phyloP scores from a whole-genome alignment of 2,329 filamentous ascomycete genomes.

The Ophiostoma ulmi region DNA sequence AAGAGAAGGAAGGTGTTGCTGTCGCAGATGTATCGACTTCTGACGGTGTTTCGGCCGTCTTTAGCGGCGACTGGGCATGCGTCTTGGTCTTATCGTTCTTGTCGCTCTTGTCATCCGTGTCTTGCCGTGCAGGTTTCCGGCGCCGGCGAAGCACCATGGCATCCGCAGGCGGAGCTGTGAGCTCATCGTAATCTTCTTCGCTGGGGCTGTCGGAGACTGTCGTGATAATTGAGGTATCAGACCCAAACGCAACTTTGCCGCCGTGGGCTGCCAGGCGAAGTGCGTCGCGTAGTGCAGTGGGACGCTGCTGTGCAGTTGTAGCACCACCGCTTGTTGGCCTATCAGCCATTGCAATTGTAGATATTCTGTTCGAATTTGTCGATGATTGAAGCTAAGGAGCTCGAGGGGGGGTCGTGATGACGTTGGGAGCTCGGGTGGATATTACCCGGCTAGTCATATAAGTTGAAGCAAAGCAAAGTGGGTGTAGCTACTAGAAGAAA shows the following conservation, averaged over 20 bases:
- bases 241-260: constrained; percentile 18
- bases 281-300: constrained; percentile 29
- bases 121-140: constrained; percentile 18
- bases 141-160: constrained; percentile 29
- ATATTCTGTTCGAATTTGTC: neutral
- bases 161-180: constrained; percentile 27
- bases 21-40: neutral
- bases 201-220: constrained; percentile 40
- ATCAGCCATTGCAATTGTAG: neutral
- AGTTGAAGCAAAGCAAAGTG: neutral
- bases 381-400: neutral
- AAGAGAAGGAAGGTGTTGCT: neutral
- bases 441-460: neutral
- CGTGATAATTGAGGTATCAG: constrained; percentile 21
- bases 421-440: neutral
- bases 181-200: constrained; percentile 44
- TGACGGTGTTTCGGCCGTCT: neutral
- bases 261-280: constrained; percentile 19
- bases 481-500: neutral
- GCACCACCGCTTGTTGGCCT: neutral
- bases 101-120: constrained; percentile 6
- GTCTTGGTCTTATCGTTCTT: neutral
- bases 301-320: constrained; percentile 16
- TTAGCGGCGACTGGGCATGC: constrained; percentile 15
- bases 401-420: neutral